Percentiles rank a stretch among this genome's conserved stretches.
Conservation (phyloP, 805 yeast genomes). For the Hermanozyma aechmeae region DNA sequence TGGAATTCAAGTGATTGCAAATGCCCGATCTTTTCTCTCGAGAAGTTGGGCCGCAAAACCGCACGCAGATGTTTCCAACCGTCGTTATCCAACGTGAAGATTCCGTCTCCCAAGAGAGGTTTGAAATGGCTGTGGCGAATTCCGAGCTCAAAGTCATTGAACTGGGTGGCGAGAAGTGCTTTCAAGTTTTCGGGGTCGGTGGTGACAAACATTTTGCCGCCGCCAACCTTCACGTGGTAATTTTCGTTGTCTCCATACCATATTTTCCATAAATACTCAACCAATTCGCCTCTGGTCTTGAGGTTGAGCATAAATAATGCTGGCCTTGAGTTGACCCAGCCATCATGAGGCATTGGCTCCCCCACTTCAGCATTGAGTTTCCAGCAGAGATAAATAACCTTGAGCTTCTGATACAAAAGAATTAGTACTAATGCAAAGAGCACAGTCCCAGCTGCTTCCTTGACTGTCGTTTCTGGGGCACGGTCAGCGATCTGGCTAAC, state of each 20-base stretch:
- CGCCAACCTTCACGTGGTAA: constrained; percentile 3
- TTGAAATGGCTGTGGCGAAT: constrained; percentile 20
- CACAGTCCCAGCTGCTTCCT: not conserved
- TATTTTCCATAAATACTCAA: constrained; percentile 3
- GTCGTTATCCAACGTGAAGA: constrained; percentile 26
- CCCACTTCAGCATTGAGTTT: constrained; percentile 1
- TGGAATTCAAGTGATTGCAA: constrained; percentile 24
- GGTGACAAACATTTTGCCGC: constrained; percentile 9
- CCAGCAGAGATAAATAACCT: constrained; percentile 1
- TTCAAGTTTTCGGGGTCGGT: constrained; percentile 28
- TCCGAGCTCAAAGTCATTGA: constrained; percentile 26
- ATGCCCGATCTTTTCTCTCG: constrained; percentile 29
- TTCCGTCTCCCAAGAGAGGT: constrained; percentile 28
- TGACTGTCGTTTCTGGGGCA: not conserved
- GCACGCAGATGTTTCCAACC: constrained; percentile 33
- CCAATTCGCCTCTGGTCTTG: constrained; percentile 4
- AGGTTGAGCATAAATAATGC: constrained; percentile 1
- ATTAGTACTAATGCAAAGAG: not conserved
- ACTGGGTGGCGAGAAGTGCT: constrained; percentile 29
- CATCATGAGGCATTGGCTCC: not conserved
- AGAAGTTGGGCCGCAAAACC: constrained; percentile 29
- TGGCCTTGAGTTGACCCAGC: not conserved
- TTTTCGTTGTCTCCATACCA: constrained; percentile 4
- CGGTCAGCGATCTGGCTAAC: not conserved
- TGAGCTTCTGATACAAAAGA: not conserved